Evolutionary conservation across 2,329 filamentous ascomycete species (phyloP), one percentile per base, ranked within the genome.

Genomic region (Cyphellophora europaea): DNA sequence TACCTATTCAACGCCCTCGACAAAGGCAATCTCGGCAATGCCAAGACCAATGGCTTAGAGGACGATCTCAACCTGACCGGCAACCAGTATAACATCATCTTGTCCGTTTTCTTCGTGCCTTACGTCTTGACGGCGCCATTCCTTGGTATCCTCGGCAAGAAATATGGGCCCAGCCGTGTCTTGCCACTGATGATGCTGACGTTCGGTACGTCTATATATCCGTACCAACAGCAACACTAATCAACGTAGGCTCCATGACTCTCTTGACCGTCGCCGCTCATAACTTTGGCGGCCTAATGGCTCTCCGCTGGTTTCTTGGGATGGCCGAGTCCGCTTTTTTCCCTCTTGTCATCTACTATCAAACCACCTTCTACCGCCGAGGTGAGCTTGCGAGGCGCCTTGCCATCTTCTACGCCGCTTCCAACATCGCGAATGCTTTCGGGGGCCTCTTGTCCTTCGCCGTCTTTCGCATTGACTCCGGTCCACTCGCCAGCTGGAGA

Each of bases 31-130:
- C 49, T 71, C 25, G 68, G 71, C 33, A 77, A 77, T 50, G 72
- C 72, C 2, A 61, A 77, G 51, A 77, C 73, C 0, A 69, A 62
- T 35, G 66, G 66, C 1, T 55, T 75, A 10, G 58, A 67, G 35
- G 50, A 56, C 19, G 52, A 56, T 49, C 59, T 84, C 13, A 54
- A 71, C 19, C 77, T 86, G 57, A 66, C 66, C 28, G 54, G 59
- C 1, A 68, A 75, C 43, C 69, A 83, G 52, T 83, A 85, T 59
- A 84, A 83, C 52, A 67, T 76, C 17, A 69, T 84, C 31, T 57
- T 85, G 21, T 71, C 68, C 33, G 76, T 87, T 44, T 87, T 87
- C 64, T 87, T 82, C 56, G 66, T 86, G 5, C 81, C 81, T 0
- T 85, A 81, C 52, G 79, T 84, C 21, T 51, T 86, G 3, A 80